These are phyloP conservation scores for Agrostemma githago DNA, from an alignment of 148 eudicot species.

Conservation along the genomic window DNA sequence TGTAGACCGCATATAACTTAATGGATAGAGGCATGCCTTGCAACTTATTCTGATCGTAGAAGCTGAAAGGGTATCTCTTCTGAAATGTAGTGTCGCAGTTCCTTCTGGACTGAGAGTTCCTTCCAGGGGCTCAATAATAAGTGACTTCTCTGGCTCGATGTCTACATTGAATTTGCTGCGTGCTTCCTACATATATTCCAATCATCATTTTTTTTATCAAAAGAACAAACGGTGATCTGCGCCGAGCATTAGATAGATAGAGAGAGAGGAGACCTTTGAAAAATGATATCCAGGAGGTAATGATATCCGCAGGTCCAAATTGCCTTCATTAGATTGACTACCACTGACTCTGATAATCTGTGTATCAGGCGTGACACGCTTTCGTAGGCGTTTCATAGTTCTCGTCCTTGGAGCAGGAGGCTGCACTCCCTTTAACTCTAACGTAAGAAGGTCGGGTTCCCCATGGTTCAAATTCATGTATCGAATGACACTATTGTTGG, in stretches of 20 bases:
- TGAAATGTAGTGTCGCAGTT: constrained; percentile 61
- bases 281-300: constrained; percentile 94
- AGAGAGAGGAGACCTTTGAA: constrained; percentile 65
- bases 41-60: constrained; percentile 64
- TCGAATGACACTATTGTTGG: constrained; percentile 83
- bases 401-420: constrained; percentile 63
- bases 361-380: constrained; percentile 59
- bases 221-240: not conserved
- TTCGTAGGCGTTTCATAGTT: constrained; percentile 74
- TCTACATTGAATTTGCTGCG: constrained; percentile 74
- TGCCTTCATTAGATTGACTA: constrained; percentile 61
- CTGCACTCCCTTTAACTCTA: constrained; percentile 83
- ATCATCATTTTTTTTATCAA: not conserved
- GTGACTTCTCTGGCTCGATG: constrained; percentile 67
- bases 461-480: constrained; percentile 56
- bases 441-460: constrained; percentile 50
- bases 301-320: constrained; percentile 51
- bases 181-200: constrained; percentile 66
- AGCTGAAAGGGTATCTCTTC: constrained; percentile 59
- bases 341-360: constrained; percentile 55
- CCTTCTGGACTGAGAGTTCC: constrained; percentile 78
- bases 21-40: constrained; percentile 51
- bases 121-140: constrained; percentile 61
- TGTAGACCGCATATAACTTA: not conserved
- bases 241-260: not conserved